phyloP scores from a whole-genome alignment of 2,329 filamentous ascomycete genomes.

The Cladophialophora bantiana region DNA sequence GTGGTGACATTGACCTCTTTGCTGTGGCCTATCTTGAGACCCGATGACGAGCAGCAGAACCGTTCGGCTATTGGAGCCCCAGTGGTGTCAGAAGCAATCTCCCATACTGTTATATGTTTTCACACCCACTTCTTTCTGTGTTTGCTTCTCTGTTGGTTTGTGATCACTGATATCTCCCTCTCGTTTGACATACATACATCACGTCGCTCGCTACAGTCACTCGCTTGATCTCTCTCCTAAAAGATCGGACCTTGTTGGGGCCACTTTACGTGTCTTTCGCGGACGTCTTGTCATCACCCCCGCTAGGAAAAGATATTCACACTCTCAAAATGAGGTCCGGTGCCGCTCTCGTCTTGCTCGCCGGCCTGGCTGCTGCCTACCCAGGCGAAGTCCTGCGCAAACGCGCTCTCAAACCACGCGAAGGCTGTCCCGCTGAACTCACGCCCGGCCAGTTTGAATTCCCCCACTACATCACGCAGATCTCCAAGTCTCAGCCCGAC shows the following conservation, averaged over 20 bases:
- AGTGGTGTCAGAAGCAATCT: slow-evolving; percentile 22
- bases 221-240: slow-evolving; percentile 23
- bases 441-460: slow-evolving; percentile 57
- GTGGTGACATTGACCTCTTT: neutral
- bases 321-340: slow-evolving; percentile 50
- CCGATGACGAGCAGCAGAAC: neutral
- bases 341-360: slow-evolving; percentile 48
- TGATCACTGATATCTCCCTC: slow-evolving; percentile 2
- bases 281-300: slow-evolving; percentile 10
- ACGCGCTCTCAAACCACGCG: slow-evolving; percentile 47
- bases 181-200: slow-evolving; percentile 2
- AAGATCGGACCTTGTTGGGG: neutral
- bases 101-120: slow-evolving; percentile 22
- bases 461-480: slow-evolving; percentile 68
- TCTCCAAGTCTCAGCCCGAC: slow-evolving; percentile 63
- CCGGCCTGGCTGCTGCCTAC: slow-evolving; percentile 53
- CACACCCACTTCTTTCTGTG: slow-evolving; percentile 8
- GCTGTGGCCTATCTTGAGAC: neutral
- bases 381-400: slow-evolving; percentile 53
- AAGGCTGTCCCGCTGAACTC: slow-evolving; percentile 56
- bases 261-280: slow-evolving; percentile 5
- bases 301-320: slow-evolving; percentile 15
- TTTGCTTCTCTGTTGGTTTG: slow-evolving; percentile 4
- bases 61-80: neutral
- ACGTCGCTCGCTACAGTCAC: slow-evolving; percentile 26